phyloP scores from a whole-genome alignment of 371 early-diverging fungal genomes.

The Apophysomyces variabilis region DNA sequence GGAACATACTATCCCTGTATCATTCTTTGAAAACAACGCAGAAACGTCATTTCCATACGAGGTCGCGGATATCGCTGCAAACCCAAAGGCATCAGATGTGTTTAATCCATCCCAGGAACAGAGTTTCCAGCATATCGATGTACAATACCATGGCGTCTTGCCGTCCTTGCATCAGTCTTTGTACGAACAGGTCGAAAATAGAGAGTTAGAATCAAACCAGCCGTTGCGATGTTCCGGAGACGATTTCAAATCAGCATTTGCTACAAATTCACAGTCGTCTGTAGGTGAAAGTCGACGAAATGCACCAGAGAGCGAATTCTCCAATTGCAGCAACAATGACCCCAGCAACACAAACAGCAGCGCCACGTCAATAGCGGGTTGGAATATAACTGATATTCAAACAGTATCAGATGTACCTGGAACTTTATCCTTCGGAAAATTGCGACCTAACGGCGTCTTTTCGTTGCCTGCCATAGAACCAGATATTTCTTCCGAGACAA shows the following conservation, averaged over 20 bases:
- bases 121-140: background rate
- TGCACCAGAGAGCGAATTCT: background rate
- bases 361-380: background rate
- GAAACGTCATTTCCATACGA: background rate
- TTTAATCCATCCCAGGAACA: background rate
- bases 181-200: background rate
- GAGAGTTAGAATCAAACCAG: background rate
- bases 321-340: background rate
- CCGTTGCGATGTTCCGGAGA: no score
- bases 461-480: background rate
- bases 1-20: conserved; percentile 7
- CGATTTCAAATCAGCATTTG: background rate
- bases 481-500: background rate
- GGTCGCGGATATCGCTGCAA: background rate
- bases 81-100: no score
- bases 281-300: background rate
- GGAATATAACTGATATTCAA: background rate
- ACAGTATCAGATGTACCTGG: background rate
- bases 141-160: background rate
- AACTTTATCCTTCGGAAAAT: background rate
- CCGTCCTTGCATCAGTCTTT: background rate
- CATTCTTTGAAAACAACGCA: conserved; percentile 8
- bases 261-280: background rate
- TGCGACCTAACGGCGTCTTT: background rate
- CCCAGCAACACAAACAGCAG: background rate